Evolutionary conservation across 345 rosid species (phyloP), one percentile per base, ranked within the genome.

Genomic region (Pistacia integerrima): DNA sequence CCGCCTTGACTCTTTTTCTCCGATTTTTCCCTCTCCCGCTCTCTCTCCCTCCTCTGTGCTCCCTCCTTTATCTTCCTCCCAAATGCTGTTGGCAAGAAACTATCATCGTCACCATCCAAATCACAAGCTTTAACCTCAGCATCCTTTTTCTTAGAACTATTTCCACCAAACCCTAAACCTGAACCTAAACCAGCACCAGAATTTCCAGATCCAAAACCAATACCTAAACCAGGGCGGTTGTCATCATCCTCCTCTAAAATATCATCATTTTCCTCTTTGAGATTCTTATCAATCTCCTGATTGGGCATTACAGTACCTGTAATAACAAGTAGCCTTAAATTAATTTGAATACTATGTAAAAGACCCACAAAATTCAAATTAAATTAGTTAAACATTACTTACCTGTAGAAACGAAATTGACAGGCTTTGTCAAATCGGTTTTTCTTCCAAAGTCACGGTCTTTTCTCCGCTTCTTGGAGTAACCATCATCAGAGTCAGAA

Each of bases 21-120:
- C 84, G 84, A 33, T 75, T 75, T 86, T 1, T 80, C 79, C 81
- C 72, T 89, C 78, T 86, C 91, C 77, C 84, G 83, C 82, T 88
- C 82, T 36, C 35, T 80, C 85, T 80, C 87, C 82, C 92, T 90
- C 85, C 86, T 85, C 80, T 87, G 80, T 14, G 90, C 97, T 44
- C 92, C 88, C 78, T 90, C 98, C 76, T 79, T 82, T 72, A 95
- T 92, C 83, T 82, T 92, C 87, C 86, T 88, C 59, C 94, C 97
- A 77, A 93, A 85, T 17, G 88, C 89, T 0, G 90, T 82, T 0
- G 90, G 90, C 84, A 95, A 85, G 57, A 90, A 89, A 66, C 73
- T 77, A 9, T 72, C 65, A 58, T 81, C 89, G 61, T 78, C 78
- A 22, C 59, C 77, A 59, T 76, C 75, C 60, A 11, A 80, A 66